phyloP scores from a whole-genome alignment of 164 flowering plant genomes.

The Akebia trifoliata region DNA sequence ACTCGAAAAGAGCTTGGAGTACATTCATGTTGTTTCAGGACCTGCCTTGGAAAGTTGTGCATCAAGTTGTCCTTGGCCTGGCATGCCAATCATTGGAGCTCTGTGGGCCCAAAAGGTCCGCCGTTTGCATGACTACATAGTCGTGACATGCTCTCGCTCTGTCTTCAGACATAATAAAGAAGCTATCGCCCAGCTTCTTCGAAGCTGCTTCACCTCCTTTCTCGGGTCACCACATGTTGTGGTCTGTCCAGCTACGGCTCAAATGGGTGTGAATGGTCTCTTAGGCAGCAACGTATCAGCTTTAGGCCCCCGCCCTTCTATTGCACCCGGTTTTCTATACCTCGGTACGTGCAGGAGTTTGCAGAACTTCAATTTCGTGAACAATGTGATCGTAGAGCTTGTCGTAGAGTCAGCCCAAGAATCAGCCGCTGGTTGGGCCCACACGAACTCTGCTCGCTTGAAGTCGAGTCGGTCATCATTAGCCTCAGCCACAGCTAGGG shows the following conservation, averaged over 20 bases:
- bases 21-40: conserved; percentile 58
- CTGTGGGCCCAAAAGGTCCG: conserved; percentile 88
- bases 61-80: conserved; percentile 72
- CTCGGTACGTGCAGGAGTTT: conserved; percentile 60
- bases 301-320: conserved; percentile 30
- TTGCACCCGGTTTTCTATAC: conserved; percentile 80
- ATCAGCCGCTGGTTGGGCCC: conserved; percentile 39
- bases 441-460: conserved; percentile 26
- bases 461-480: conserved; percentile 58
- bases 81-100: conserved; percentile 68
- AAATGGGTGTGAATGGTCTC: conserved; percentile 50
- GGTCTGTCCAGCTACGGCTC: conserved; percentile 15
- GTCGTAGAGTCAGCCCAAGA: conserved; percentile 46
- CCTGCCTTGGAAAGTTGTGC: conserved; percentile 65
- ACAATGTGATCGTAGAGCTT: conserved; percentile 51
- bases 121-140: conserved; percentile 80
- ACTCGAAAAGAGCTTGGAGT: conserved; percentile 60
- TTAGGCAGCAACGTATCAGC: conserved; percentile 49
- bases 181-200: conserved; percentile 70
- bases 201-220: conserved; percentile 67
- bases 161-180: conserved; percentile 62
- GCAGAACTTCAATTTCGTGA: conserved; percentile 42
- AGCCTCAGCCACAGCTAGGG: conserved; percentile 45
- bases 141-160: conserved; percentile 54
- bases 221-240: conserved; percentile 37